Conservation (phyloP, 169 alveolate genomes). For the Eimeria maxima region DNA sequence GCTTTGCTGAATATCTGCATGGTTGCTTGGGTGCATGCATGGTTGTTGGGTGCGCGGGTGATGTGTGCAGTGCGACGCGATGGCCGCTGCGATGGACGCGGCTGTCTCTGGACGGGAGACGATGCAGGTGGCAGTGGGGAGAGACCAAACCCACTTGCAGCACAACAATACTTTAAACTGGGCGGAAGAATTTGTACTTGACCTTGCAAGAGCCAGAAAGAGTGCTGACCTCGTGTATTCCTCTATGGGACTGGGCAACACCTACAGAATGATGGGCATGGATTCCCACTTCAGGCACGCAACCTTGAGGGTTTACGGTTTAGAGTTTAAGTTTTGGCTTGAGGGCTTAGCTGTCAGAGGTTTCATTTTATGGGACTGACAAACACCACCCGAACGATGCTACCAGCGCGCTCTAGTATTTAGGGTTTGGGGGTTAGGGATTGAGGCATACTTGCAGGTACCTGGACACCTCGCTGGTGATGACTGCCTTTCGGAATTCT, state of each 20-base stretch:
- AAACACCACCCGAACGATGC: no score
- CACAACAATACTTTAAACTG: slow-evolving; percentile 64
- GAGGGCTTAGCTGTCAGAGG: neutral
- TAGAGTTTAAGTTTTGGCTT: neutral
- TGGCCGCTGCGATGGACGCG: slow-evolving; percentile 88
- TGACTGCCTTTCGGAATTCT: slow-evolving; percentile 83
- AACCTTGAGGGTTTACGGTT: neutral
- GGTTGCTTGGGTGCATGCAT: neutral
- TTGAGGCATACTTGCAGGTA: slow-evolving; percentile 17
- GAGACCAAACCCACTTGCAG: slow-evolving; percentile 49
- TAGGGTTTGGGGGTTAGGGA: slow-evolving; percentile 28
- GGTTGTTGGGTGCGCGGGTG: neutral
- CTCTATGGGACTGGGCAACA: slow-evolving; percentile 88
- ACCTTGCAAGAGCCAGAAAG: slow-evolving; percentile 89
- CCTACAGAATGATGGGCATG: slow-evolving; percentile 81
- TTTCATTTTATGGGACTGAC: neutral
- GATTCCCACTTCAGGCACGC: slow-evolving; percentile 74
- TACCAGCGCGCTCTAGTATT: neutral
- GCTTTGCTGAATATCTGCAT: no score
- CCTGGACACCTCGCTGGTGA: slow-evolving; percentile 67
- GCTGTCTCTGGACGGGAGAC: slow-evolving; percentile 16
- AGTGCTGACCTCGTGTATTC: slow-evolving; percentile 87
- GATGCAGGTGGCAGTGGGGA: neutral
- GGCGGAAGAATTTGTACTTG: slow-evolving; percentile 87
- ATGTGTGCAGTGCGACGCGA: slow-evolving; percentile 82